Evolutionary conservation across 2,329 filamentous ascomycete genomes (phyloP), one percentile per base, ranked within the genome.

Genomic region (Ceratocystis smalleyi): DNA sequence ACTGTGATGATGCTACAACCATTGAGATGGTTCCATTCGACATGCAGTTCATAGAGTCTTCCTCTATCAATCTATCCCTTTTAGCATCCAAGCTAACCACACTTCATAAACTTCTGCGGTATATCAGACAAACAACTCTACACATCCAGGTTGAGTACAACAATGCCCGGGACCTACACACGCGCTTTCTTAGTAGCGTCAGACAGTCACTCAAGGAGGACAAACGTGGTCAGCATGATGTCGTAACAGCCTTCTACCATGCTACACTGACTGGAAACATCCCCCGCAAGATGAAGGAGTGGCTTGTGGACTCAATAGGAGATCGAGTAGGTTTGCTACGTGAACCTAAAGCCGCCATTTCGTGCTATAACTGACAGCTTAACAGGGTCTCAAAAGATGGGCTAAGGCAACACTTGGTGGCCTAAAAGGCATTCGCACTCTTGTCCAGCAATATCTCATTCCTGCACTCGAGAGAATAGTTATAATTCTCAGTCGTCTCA

Each of bases 341-440:
- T 57, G 10, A 17, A 35, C 54, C 17, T 32, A 8, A 35, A 57
- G 54, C 17, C n/a, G 6, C 24, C 17, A 57, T 35, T n/a, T 15
- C 12, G 19, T 8, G 17, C 24, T 24, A 57, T 57, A 57, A 32
- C 54, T 57, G 17, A 57, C 54, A 0, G 35, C 19, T 22, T 10
- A 32, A 2, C 43, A 94, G 87, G 91, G 91, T 0, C 89, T 95
- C 70, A 96, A 96, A 74, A 81, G 94, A 60, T 99, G 94, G 94
- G 91, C 97, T 68, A 95, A 92, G 71, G 86, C 88, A 5, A 87
- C 95, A 1, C 80, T 83, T 1, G 83, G 84, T 3, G 89, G 91
- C 0, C 85, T 96, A 22, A 85, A 89, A 66, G 86, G 84, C 63
- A 79, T 97, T 8, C 83, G 90, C 61, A 82, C 83, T 62, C 79